Evolutionary conservation across 371 early-diverging fungal species (phyloP).

Genomic region (Lichtheimia ramosa): DNA sequence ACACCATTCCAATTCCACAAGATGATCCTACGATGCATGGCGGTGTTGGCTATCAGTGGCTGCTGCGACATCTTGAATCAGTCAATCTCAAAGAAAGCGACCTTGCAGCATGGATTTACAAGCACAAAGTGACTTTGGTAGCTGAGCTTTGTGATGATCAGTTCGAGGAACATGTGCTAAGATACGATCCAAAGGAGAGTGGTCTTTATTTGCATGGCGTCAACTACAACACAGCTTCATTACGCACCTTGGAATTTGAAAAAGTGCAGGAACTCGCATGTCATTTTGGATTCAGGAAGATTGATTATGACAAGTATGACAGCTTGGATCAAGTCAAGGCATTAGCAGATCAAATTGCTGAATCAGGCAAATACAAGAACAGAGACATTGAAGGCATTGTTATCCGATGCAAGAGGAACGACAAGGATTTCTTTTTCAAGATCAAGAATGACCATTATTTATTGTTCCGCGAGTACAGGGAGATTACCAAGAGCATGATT

Average conservation of each 20-base stretch:
- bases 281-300: slow-evolving; percentile 74
- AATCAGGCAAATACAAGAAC: slow-evolving; percentile 61
- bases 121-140: slow-evolving; percentile 79
- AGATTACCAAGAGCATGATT: slow-evolving; percentile 71
- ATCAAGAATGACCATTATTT: slow-evolving; percentile 92
- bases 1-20: slow-evolving; percentile 54
- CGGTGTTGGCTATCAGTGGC: slow-evolving; percentile 78
- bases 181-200: slow-evolving; percentile 73
- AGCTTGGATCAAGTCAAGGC: slow-evolving; percentile 54
- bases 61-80: slow-evolving; percentile 62
- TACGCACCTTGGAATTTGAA: slow-evolving; percentile 70
- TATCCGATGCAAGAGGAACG: slow-evolving; percentile 67
- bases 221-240: slow-evolving; percentile 74
- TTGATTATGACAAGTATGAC: slow-evolving; percentile 43
- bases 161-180: slow-evolving; percentile 93
- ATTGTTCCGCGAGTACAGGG: slow-evolving; percentile 95
- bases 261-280: slow-evolving; percentile 65
- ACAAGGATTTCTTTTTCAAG: slow-evolving; percentile 78
- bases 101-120: slow-evolving; percentile 71
- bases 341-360: slow-evolving; percentile 66
- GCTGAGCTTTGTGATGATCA: slow-evolving; percentile 93
- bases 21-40: slow-evolving; percentile 38
- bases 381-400: slow-evolving; percentile 89
- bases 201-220: slow-evolving; percentile 94
- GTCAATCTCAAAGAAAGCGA: slow-evolving; percentile 61